Conservation (phyloP, 169 alveolate genomes). For the Plasmodium gallinaceum region DNA sequence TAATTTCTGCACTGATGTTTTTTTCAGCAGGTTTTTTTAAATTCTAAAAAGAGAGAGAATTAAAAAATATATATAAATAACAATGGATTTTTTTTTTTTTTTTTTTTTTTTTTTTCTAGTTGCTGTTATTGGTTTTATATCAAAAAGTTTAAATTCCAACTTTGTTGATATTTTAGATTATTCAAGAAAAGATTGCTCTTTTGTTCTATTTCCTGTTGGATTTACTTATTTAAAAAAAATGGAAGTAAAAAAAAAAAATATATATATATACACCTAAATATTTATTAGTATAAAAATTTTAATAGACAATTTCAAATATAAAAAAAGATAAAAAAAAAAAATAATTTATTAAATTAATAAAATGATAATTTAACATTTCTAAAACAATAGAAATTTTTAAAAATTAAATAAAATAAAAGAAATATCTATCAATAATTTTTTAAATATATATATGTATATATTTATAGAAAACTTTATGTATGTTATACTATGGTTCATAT, state of each 20-base stretch:
- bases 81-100: not conserved
- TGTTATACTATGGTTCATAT: constrained; percentile 83
- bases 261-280: not conserved
- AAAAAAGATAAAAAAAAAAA: not conserved
- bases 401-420: no score
- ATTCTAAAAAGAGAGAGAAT: not conserved
- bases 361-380: no score
- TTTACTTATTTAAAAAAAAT: constrained; percentile 42
- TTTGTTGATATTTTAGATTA: constrained; percentile 66
- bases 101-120: not conserved
- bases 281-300: no score
- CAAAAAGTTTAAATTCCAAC: constrained; percentile 31
- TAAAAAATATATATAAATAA: not conserved
- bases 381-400: no score
- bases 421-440: not conserved
- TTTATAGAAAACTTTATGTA: constrained; percentile 80
- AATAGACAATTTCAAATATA: no score
- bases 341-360: no score
- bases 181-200: constrained; percentile 62
- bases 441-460: not conserved
- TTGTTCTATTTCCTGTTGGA: constrained; percentile 71
- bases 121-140: constrained; percentile 55
- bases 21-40: constrained; percentile 48
- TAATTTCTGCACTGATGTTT: constrained; percentile 59
- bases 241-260: constrained; percentile 22